These are phyloP conservation scores for Recurvomyces mirabilis DNA, from an alignment of 495 filamentous ascomycete genomes.

Conservation along the genomic window DNA sequence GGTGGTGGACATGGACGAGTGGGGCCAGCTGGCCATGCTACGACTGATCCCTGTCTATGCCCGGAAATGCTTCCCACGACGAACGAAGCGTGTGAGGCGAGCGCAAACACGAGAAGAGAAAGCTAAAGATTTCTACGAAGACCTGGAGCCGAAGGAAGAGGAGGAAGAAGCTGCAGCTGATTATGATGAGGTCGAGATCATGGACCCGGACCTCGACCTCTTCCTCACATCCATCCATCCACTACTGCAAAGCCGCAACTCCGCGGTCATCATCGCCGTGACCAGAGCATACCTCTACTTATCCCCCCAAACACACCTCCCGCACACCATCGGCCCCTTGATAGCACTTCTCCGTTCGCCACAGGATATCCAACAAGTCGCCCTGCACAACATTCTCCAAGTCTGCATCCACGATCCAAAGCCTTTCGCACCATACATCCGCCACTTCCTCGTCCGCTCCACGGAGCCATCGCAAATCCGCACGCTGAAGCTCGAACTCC, in stretches of 20 bases:
- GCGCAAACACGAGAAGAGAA: constrained; percentile 24
- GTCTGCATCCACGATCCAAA: constrained; percentile 63
- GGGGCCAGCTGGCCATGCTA: constrained; percentile 78
- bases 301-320: constrained; percentile 61
- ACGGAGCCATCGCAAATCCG: constrained; percentile 75
- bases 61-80: constrained; percentile 74
- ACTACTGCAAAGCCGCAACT: constrained; percentile 83
- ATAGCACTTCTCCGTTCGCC: constrained; percentile 73
- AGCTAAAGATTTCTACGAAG: constrained; percentile 67
- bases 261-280: constrained; percentile 81
- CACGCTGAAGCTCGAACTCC: constrained; percentile 79
- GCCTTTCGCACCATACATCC: constrained; percentile 69
- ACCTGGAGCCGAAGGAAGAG: constrained; percentile 41
- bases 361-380: constrained; percentile 77
- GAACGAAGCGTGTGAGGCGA: constrained; percentile 45
- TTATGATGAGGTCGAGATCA: constrained; percentile 38
- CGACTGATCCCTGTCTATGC: constrained; percentile 73
- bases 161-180: constrained; percentile 23
- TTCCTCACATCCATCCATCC: constrained; percentile 69
- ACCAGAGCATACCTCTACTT: constrained; percentile 75
- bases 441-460: constrained; percentile 75
- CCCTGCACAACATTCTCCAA: constrained; percentile 84
- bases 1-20: constrained; percentile 97
- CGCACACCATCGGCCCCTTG: constrained; percentile 64
- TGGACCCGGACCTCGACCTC: constrained; percentile 77